Base-by-base conservation (phyloP, 1,284 basidiomycete species). In the Tremellales sp. region DNA sequence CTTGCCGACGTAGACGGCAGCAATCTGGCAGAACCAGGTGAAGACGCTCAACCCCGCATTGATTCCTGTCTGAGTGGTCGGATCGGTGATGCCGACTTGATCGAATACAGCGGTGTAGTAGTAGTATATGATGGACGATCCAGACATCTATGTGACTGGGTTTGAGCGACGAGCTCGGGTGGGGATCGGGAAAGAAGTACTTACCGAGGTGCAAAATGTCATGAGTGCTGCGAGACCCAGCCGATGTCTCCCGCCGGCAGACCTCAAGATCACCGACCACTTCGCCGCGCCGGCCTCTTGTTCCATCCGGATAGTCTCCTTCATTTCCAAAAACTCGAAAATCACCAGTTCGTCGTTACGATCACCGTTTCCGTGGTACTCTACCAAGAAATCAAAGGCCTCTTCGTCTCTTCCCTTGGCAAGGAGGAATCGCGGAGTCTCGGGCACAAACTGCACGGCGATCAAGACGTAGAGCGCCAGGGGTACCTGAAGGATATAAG, bases 291-390 rank as follows among this genome's bases (percentile, higher is more conserved):
- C 69, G 31, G 66, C 69, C 21, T 59, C 51, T 26, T 60, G 77
- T 69, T 91, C 88, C 57, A 81, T 81, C 45, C 75, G 74, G 70
- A 87, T 83, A 57, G 88, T 84, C 45, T 81, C 76, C 64, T 78
- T 81, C 69, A 91, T 90, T 71, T 90, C 86, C 54, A 81, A 79
- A 60, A 76, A 87, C 66, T 90, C 88, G 52, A 88, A 80, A 34
- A 79, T 74, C 25, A 90, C 87, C 16, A 90, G 77, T 32, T 81
- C 78, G 56, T 83, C 75, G 25, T 75, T 70, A 31, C 66, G 71
- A 63, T 89, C 76, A 21, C 87, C 87, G 32, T 76, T 73, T 40
- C 86, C 87, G 62, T 90, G 87, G 21, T 88, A 78, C 59, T 87
- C 82, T 21, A 86, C 84, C 29, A 91, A 77, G 55, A 90, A 81